These are phyloP conservation scores for Colletotrichum noveboracense DNA, from an alignment of 2,329 filamentous ascomycete species.

Conservation along the genomic window DNA sequence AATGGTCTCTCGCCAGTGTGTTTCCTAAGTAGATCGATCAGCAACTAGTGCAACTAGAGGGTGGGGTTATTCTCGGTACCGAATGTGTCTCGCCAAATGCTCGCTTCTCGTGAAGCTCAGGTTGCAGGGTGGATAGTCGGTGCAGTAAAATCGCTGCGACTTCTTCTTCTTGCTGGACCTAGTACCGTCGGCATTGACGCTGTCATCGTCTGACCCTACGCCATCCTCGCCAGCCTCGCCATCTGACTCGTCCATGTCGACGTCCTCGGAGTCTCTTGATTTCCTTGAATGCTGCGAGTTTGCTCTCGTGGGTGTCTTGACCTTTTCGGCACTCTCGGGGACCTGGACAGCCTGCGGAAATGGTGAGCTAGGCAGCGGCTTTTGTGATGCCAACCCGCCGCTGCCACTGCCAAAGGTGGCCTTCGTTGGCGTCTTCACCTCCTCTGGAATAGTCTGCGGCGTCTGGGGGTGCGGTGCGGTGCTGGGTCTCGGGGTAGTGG, in stretches of 20 bases:
- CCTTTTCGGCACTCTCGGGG: conserved; percentile 48
- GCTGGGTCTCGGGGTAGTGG: conserved; percentile 38
- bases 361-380: conserved; percentile 57
- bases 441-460: conserved; percentile 37
- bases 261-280: conserved; percentile 70
- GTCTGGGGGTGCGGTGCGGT: conserved; percentile 34
- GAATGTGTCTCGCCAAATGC: conserved; percentile 91
- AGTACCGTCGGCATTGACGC: conserved; percentile 66
- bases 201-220: conserved; percentile 68
- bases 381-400: conserved; percentile 48
- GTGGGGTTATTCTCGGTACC: conserved; percentile 53
- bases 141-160: conserved; percentile 94
- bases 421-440: conserved; percentile 67
- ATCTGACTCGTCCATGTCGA: conserved; percentile 80
- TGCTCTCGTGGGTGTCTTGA: conserved; percentile 51
- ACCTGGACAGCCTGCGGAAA: conserved; percentile 56
- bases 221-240: conserved; percentile 63
- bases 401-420: conserved; percentile 49
- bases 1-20: conserved; percentile 97
- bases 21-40: conserved; percentile 64
- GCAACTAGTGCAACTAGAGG: not conserved
- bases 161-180: conserved; percentile 93
- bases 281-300: conserved; percentile 67
- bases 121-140: conserved; percentile 90
- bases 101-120: conserved; percentile 96